phyloP scores from a whole-genome alignment of 352 stramenopile genomes.

The Globisporangium takayamanum region DNA sequence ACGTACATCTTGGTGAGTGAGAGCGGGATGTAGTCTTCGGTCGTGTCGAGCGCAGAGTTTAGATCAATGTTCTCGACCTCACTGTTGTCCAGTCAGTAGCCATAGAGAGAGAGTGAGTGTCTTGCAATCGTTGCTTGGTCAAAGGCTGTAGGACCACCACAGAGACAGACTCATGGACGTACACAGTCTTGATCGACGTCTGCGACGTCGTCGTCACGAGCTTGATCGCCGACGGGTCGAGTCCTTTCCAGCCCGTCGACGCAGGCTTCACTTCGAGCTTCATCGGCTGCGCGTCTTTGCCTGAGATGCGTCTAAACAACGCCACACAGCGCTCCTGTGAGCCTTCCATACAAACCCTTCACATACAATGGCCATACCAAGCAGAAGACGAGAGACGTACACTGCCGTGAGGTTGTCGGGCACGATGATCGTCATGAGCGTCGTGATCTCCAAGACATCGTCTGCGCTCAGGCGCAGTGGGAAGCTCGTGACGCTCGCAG shows the following conservation, averaged over 20 bases:
- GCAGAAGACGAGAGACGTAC: conserved; percentile 12
- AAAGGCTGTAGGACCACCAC: neutral
- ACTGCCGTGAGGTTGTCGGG: conserved; percentile 26
- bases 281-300: conserved; percentile 19
- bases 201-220: conserved; percentile 33
- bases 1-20: conserved; percentile 39
- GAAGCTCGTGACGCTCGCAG: conserved; percentile 17
- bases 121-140: neutral
- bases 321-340: too few relatives aligned
- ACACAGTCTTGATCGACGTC: conserved; percentile 31
- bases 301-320: conserved; percentile 19
- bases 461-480: conserved; percentile 29
- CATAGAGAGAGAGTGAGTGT: neutral
- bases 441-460: conserved; percentile 31
- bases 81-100: conserved; percentile 5
- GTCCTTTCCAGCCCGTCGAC: conserved; percentile 30
- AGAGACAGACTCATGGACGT: conserved; percentile 2
- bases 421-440: conserved; percentile 41
- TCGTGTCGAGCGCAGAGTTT: conserved; percentile 22
- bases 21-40: conserved; percentile 34
- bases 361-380: neutral
- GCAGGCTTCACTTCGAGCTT: conserved; percentile 35
- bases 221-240: conserved; percentile 24
- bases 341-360: too few relatives aligned
- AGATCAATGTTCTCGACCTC: conserved; percentile 39